phyloP scores from a whole-genome alignment of 352 stramenopile species.

The Blastocystis sp. region DNA sequence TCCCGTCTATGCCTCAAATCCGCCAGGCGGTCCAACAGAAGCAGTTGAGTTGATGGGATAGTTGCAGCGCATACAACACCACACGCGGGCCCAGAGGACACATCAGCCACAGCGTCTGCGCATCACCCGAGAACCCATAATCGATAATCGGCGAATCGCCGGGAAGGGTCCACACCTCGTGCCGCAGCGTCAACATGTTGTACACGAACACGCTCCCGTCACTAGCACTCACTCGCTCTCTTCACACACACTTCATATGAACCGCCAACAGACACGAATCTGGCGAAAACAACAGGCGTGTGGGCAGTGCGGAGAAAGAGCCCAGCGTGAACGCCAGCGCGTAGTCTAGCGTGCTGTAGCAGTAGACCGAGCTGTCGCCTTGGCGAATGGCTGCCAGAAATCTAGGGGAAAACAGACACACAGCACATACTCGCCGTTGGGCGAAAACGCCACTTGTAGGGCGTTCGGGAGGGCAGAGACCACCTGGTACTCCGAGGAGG shows the following conservation, averaged over 20 bases:
- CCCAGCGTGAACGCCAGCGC: neutral
- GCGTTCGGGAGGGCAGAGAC: neutral
- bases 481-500: neutral
- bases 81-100: neutral
- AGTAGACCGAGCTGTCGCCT: neutral
- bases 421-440: slow-evolving; percentile 32
- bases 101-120: slow-evolving; percentile 32
- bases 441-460: slow-evolving; percentile 3
- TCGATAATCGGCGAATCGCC: neutral
- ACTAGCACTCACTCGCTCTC: neutral
- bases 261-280: slow-evolving; percentile 30
- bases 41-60: slow-evolving; percentile 31
- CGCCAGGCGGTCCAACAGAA: neutral
- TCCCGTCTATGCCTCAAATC: slow-evolving; percentile 2
- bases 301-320: slow-evolving; percentile 1
- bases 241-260: neutral
- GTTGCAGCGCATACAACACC: slow-evolving; percentile 26
- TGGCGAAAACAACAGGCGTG: slow-evolving; percentile 14
- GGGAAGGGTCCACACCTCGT: slow-evolving; percentile 29
- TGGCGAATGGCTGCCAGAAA: slow-evolving; percentile 19
- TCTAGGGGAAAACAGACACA: neutral
- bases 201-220: slow-evolving; percentile 5
- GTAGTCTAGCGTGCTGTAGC: slow-evolving; percentile 4
- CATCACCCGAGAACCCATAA: slow-evolving; percentile 12
- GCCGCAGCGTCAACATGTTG: slow-evolving; percentile 7